Evolutionary conservation across 2,329 filamentous ascomycete genomes (phyloP).

Genomic region (Grosmannia huntii): DNA sequence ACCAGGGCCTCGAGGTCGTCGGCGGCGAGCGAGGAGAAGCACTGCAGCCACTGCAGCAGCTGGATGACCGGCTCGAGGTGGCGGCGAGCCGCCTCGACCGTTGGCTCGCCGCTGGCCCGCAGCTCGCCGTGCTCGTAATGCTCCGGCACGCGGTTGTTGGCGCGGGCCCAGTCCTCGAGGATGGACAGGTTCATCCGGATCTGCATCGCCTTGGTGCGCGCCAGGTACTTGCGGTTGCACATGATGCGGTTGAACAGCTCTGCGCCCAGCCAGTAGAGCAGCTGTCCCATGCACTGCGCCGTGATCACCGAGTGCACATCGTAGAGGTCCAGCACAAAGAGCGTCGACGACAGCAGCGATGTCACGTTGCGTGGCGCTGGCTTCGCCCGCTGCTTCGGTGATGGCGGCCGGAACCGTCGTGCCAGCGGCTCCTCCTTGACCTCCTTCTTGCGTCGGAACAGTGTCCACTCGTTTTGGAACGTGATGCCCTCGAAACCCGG

Average conservation of each 20-base stretch:
- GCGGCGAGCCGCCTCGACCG: conserved; percentile 67
- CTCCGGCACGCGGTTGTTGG: conserved; percentile 87
- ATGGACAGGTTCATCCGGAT: conserved; percentile 97
- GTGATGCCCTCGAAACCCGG: conserved; percentile 93
- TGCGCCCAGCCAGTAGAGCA: conserved; percentile 91
- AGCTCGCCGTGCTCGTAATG: conserved; percentile 91
- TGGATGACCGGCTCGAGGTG: conserved; percentile 88
- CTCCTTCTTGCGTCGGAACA: conserved; percentile 85
- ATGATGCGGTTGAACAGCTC: conserved; percentile 98
- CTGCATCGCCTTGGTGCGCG: conserved; percentile 97
- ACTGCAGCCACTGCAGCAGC: conserved; percentile 92
- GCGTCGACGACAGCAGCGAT: conserved; percentile 83
- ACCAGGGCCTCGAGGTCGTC: conserved; percentile 84
- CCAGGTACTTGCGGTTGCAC: conserved; percentile 88
- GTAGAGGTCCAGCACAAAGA: conserved; percentile 97
- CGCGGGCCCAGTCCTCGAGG: conserved; percentile 88
- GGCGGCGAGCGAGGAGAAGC: conserved; percentile 77
- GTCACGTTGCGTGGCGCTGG: conserved; percentile 90
- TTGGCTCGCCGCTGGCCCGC: conserved; percentile 72
- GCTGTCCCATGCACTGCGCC: conserved; percentile 78
- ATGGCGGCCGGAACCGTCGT: conserved; percentile 83
- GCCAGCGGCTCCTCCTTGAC: conserved; percentile 83
- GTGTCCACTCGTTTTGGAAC: conserved; percentile 97
- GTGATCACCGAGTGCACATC: conserved; percentile 96
- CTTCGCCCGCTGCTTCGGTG: conserved; percentile 84